Conservation (phyloP, 768 basidiomycete genomes). For the Termitomyces sp. region DNA sequence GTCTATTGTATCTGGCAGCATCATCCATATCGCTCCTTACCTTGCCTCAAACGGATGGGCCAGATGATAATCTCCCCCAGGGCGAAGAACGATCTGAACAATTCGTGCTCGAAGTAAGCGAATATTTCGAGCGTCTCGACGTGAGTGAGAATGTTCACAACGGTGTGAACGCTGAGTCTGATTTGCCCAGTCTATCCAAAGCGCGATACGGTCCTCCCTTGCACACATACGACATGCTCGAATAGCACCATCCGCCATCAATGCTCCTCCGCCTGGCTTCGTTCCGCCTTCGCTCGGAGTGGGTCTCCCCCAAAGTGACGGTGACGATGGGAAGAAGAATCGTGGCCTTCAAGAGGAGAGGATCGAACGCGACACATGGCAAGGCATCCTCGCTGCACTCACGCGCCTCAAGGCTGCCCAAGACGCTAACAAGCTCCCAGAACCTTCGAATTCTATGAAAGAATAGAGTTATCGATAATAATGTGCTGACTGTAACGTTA, state of each 20-base stretch:
- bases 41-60: conserved; percentile 76
- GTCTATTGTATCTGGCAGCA: conserved; percentile 69
- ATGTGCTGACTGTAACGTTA: conserved; percentile 5
- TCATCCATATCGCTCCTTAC: conserved; percentile 78
- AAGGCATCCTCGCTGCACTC: conserved; percentile 66
- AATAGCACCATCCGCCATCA: conserved; percentile 86
- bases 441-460: conserved; percentile 18
- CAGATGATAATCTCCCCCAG: conserved; percentile 65
- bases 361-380: conserved; percentile 75
- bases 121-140: conserved; percentile 81
- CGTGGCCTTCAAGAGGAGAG: conserved; percentile 77
- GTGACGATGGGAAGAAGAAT: conserved; percentile 32
- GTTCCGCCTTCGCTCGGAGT: conserved; percentile 78
- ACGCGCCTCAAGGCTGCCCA: conserved; percentile 51
- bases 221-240: conserved; percentile 80
- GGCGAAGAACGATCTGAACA: conserved; percentile 84
- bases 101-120: conserved; percentile 80
- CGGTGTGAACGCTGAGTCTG: neutral
- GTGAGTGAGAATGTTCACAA: conserved; percentile 33
- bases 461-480: conserved; percentile 11
- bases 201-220: conserved; percentile 69
- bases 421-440: conserved; percentile 19
- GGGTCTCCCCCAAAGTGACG: conserved; percentile 51
- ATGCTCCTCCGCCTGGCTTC: conserved; percentile 69
- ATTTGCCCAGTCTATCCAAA: conserved; percentile 61